Conservation (phyloP, 1,284 basidiomycete species). For the Malassezia obtusa region DNA sequence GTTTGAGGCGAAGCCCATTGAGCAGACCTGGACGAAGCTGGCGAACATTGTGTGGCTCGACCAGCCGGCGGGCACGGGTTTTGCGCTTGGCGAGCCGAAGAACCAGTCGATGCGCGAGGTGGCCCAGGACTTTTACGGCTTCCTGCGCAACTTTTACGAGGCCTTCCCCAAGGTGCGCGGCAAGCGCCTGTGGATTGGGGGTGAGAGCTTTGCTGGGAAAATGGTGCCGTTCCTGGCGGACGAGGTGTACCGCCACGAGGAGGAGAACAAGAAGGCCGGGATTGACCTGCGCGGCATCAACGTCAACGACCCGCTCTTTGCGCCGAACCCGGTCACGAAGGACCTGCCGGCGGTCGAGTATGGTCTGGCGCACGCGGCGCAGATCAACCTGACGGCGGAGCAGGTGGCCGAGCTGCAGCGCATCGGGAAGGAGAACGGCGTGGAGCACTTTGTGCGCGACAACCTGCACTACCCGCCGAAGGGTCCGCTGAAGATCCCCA, state of each 20-base stretch:
- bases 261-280: conserved; percentile 19
- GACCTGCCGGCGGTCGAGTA: conserved; percentile 26
- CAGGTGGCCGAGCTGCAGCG: conserved; percentile 21
- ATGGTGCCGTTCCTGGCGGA: conserved; percentile 79
- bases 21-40: conserved; percentile 69
- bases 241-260: conserved; percentile 23
- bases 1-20: conserved; percentile 59
- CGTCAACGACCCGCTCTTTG: conserved; percentile 38
- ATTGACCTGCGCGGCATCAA: conserved; percentile 35
- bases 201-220: conserved; percentile 76
- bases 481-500: conserved; percentile 17
- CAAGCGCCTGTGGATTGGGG: conserved; percentile 28
- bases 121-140: conserved; percentile 45
- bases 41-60: conserved; percentile 64
- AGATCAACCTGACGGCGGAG: conserved; percentile 15
- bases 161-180: conserved; percentile 24
- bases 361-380: conserved; percentile 3
- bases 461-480: conserved; percentile 36
- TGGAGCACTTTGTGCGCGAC: conserved; percentile 26
- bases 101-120: conserved; percentile 51
- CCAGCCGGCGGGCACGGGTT: conserved; percentile 73
- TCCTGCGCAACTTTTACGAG: conserved; percentile 29
- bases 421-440: conserved; percentile 26
- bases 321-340: conserved; percentile 19
- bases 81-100: conserved; percentile 62